phyloP scores from a whole-genome alignment of 306 rosid species.

The Rosa lucieae region DNA sequence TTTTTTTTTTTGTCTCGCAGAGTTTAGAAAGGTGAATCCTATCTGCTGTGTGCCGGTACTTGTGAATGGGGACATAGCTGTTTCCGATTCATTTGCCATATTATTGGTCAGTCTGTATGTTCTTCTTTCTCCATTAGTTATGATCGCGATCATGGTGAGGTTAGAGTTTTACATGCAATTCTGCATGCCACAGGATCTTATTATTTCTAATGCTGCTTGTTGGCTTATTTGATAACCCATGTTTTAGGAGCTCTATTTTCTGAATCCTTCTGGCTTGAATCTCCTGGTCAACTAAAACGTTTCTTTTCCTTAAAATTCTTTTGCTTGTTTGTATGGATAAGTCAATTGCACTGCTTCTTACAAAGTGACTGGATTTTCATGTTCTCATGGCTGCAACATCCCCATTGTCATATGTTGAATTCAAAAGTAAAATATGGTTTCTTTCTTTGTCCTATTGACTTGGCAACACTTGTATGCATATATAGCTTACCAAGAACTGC shows the following conservation, averaged over 20 bases:
- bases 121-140: neutral
- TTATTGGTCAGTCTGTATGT: slow-evolving; percentile 40
- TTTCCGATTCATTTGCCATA: slow-evolving; percentile 76
- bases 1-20: slow-evolving; percentile 28
- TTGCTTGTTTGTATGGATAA: neutral
- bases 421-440: neutral
- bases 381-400: neutral
- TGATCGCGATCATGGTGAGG: neutral
- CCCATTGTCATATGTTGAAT: neutral
- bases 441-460: neutral
- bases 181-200: neutral
- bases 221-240: neutral
- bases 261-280: too few species aligned
- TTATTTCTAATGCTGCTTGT: neutral
- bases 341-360: too few species aligned
- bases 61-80: slow-evolving; percentile 44
- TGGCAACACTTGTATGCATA: neutral
- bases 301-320: neutral
- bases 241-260: neutral
- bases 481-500: neutral
- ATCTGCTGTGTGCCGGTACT: slow-evolving; percentile 68
- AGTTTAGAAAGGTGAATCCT: slow-evolving; percentile 63
- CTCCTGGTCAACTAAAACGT: too few species aligned
- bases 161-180: neutral
- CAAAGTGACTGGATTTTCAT: neutral